phyloP scores from a whole-genome alignment of 2,329 filamentous ascomycete species.

The Penicillium sp. region DNA sequence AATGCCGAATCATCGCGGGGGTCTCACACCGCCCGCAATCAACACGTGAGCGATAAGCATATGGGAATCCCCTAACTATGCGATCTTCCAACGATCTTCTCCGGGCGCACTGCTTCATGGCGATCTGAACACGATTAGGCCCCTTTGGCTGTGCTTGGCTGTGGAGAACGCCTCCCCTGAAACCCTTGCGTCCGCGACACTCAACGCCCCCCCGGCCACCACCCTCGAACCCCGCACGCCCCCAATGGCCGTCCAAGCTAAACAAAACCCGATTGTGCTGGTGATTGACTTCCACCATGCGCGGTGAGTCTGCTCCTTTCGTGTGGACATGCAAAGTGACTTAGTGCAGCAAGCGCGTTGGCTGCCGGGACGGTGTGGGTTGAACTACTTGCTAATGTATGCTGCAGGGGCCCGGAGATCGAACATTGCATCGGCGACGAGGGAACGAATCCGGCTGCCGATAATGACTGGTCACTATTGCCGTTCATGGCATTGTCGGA shows the following conservation, averaged over 20 bases:
- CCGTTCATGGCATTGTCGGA: constrained; percentile 98
- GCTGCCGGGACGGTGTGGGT: background rate
- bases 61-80: constrained; percentile 22
- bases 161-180: constrained; percentile 6
- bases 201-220: background rate
- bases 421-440: constrained; percentile 87
- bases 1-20: constrained; percentile 2
- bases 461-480: constrained; percentile 87
- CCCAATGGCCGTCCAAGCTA: constrained; percentile 47
- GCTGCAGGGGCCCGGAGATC: constrained; percentile 79
- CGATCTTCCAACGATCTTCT: constrained; percentile 7
- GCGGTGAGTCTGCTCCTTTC: constrained; percentile 37
- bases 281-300: constrained; percentile 86
- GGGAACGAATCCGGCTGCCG: constrained; percentile 72
- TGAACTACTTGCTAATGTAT: constrained; percentile 9
- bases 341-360: background rate
- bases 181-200: constrained; percentile 3
- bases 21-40: constrained; percentile 25
- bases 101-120: constrained; percentile 12
- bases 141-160: constrained; percentile 9
- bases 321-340: too few species aligned
- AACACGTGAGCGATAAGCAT: constrained; percentile 28
- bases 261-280: constrained; percentile 66
- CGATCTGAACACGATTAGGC: background rate
- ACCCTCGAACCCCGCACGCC: constrained; percentile 10